Evolutionary conservation across 2,329 filamentous ascomycete species (phyloP), one percentile per base, ranked within the genome.

Genomic region (Sporothrix phasma): DNA sequence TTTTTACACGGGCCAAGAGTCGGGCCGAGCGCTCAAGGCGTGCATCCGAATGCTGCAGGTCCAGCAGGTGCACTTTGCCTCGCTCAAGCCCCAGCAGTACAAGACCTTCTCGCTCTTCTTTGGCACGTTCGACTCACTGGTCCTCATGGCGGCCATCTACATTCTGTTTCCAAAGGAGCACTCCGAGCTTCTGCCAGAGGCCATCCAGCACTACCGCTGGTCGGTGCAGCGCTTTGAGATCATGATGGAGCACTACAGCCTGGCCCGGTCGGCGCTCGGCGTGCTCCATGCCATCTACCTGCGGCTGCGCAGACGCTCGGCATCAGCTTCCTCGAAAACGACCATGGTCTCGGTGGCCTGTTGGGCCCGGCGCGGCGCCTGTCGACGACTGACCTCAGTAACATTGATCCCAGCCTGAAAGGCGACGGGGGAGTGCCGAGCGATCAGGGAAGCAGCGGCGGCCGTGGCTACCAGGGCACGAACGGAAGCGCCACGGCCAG

Each of bases 81-180:
- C 76, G 37, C 72, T 85, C 13, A 76, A 76, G 19, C 77, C 79
- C 17, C 76, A 80, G 47, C 79, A 84, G 60, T 85, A 81, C 68
- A 79, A 78, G 68, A 78, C 78, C 69, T 83, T 83, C 68, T 76
- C 79, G 17, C 75, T 87, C 3, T 86, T 86, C 70, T 85, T 85
- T 61, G 83, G 82, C 61, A 86, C 82, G 6, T 87, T 87, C 65
- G 84, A 87, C 68, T 84, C 84, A 15, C 80, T 86, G 22, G 82
- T 87, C 17, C 76, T 87, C 63, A 77, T 86, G 62, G 81, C 84
- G 0, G 80, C 82, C 19, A 81, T 86, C 37, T 85, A 82, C 70
- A 85, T 87, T 39, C 71, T 87, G 8, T 85, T 85, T 66, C 84
- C 84, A 1, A 76, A 74, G 24, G 83, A 86, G 68, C 80, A 84